phyloP scores from a whole-genome alignment of 139 green algal genomes.

The Picochlorum sp. region DNA sequence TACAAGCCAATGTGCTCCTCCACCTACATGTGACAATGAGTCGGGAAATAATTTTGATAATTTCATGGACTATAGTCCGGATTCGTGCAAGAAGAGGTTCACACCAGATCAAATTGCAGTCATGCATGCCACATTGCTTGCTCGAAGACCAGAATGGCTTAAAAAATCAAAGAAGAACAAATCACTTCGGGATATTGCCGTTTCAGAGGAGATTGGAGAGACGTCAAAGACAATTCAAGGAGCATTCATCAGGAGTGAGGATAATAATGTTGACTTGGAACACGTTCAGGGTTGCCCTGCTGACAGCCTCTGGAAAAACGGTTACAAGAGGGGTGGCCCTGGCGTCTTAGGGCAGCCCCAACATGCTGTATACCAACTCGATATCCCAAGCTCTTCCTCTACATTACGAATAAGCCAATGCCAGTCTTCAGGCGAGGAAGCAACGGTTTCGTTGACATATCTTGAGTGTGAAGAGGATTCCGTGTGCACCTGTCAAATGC shows the following conservation, averaged over 20 bases:
- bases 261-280: neutral
- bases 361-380: neutral
- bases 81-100: conserved; percentile 2
- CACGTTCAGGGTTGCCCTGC: neutral
- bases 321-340: neutral
- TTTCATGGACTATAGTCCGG: conserved; percentile 4
- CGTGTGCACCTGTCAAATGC: neutral
- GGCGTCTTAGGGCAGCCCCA: neutral
- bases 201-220: neutral
- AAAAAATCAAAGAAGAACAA: neutral
- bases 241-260: neutral
- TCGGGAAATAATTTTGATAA: conserved; percentile 1
- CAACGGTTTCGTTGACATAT: neutral
- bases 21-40: neutral
- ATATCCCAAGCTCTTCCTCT: neutral
- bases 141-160: neutral
- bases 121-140: neutral
- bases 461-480: neutral
- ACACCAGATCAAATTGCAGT: neutral
- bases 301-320: conserved; percentile 1
- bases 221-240: neutral
- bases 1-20: neutral
- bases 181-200: neutral
- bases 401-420: neutral
- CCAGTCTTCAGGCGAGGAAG: neutral